These are phyloP conservation scores for Hyaloperonospora arabidopsidis DNA, from an alignment of 352 stramenopile species.

Conservation along the genomic window DNA sequence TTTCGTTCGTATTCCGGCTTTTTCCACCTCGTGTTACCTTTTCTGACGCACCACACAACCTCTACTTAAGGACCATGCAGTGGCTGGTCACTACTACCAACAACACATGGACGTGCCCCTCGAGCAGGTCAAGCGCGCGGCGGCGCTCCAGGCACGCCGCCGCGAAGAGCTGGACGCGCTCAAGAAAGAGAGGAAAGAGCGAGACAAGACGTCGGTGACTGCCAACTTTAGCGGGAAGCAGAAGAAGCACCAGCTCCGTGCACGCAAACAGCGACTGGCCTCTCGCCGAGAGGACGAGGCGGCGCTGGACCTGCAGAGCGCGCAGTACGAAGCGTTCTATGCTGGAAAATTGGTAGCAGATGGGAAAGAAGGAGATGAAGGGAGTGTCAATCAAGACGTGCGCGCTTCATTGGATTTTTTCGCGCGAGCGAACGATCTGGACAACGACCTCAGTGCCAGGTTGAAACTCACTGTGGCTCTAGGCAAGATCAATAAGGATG, in stretches of 20 bases:
- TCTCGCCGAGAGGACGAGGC: conserved; percentile 53
- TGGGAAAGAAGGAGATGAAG: conserved; percentile 17
- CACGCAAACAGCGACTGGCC: conserved; percentile 70
- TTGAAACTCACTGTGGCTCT: conserved; percentile 77
- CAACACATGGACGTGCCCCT: conserved; percentile 19
- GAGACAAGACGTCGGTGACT: conserved; percentile 41
- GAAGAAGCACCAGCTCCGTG: conserved; percentile 79
- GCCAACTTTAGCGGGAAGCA: conserved; percentile 80
- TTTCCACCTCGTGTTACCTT: neutral
- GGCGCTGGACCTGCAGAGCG: conserved; percentile 43
- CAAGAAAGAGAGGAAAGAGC: conserved; percentile 78
- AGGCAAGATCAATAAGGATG: conserved; percentile 76
- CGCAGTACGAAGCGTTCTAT: conserved; percentile 47
- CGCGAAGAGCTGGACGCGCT: conserved; percentile 66
- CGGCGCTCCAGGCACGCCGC: conserved; percentile 56
- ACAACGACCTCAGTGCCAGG: conserved; percentile 50
- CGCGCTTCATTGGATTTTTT: conserved; percentile 54
- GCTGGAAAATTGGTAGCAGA: conserved; percentile 23
- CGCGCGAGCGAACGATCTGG: conserved; percentile 55
- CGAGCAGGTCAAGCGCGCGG: conserved; percentile 55
- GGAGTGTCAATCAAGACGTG: conserved; percentile 35
- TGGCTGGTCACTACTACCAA: conserved; percentile 6
- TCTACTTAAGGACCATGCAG: conserved; percentile 8
- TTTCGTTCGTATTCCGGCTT: conserved; percentile 3
- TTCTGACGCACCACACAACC: neutral